phyloP scores from a whole-genome alignment of 345 rosid species.

The Noccaea caerulescens region DNA sequence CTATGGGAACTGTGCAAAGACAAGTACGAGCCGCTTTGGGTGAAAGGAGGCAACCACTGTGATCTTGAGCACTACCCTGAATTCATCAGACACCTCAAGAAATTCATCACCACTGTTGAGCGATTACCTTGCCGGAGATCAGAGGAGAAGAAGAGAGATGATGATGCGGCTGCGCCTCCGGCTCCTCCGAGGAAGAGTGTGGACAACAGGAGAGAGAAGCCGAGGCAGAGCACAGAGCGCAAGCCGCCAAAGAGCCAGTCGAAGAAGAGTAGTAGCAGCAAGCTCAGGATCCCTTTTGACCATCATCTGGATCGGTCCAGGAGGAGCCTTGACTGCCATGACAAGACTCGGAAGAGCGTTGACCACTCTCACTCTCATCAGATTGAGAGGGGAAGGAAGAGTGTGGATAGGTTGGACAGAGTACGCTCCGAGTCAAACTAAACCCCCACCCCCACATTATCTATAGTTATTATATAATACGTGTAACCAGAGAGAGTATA shows the following conservation, averaged over 20 bases:
- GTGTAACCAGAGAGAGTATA: no score
- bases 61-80: conserved; percentile 88
- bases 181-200: conserved; percentile 74
- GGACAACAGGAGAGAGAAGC: conserved; percentile 79
- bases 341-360: conserved; percentile 73
- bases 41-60: conserved; percentile 93
- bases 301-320: conserved; percentile 69
- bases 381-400: conserved; percentile 78
- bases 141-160: no score
- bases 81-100: conserved; percentile 89
- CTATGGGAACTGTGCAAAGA: conserved; percentile 94
- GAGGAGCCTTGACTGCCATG: conserved; percentile 91
- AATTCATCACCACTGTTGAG: conserved; percentile 81
- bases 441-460: no score
- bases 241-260: conserved; percentile 54
- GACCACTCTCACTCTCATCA: conserved; percentile 53
- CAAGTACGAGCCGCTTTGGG: conserved; percentile 94
- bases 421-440: conserved; percentile 49
- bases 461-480: no score
- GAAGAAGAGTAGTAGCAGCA: conserved; percentile 51
- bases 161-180: conserved; percentile 18
- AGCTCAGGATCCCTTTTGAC: conserved; percentile 65
- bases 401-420: conserved; percentile 83
- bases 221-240: conserved; percentile 80
- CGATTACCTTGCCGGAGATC: conserved; percentile 64